These are phyloP conservation scores for Dioscorea cayenensis DNA, from an alignment of 116 monocot species.

Conservation along the genomic window DNA sequence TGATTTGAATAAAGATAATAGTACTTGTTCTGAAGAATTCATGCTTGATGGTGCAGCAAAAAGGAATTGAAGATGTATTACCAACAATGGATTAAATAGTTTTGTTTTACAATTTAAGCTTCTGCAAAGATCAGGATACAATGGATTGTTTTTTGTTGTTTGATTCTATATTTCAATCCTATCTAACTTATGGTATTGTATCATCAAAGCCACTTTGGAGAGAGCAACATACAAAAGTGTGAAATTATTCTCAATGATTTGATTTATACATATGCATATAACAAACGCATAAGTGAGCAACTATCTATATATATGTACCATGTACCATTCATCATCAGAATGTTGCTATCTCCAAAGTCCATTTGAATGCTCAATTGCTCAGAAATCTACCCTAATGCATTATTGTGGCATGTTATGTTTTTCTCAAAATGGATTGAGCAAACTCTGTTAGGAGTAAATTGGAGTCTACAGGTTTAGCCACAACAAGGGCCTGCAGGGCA, in stretches of 20 bases:
- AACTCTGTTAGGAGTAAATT: constrained; percentile 66
- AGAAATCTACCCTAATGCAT: constrained; percentile 77
- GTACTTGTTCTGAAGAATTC: too few species aligned
- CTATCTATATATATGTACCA: too few species aligned
- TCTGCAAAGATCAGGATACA: not conserved
- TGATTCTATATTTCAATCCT: not conserved
- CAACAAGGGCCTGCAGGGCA: constrained; percentile 34
- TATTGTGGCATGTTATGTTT: constrained; percentile 81
- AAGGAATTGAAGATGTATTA: too few species aligned
- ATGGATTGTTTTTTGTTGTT: not conserved
- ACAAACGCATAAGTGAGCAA: too few species aligned
- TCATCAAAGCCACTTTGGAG: constrained; percentile 94
- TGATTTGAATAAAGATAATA: too few species aligned
- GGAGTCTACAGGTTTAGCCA: constrained; percentile 57
- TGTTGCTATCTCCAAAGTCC: too few species aligned
- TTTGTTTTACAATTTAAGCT: too few species aligned
- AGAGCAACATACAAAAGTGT: constrained; percentile 93
- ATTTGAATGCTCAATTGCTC: constrained; percentile 52
- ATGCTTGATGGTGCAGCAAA: too few species aligned
- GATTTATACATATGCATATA: constrained; percentile 68
- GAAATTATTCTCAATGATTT: constrained; percentile 99
- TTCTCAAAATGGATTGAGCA: constrained; percentile 77
- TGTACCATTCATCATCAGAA: too few species aligned
- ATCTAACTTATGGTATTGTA: not conserved
- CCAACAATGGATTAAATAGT: too few species aligned